Evolutionary conservation across 192 early-diverging fungal species (phyloP).

Genomic region (Chytriomyces confervae): DNA sequence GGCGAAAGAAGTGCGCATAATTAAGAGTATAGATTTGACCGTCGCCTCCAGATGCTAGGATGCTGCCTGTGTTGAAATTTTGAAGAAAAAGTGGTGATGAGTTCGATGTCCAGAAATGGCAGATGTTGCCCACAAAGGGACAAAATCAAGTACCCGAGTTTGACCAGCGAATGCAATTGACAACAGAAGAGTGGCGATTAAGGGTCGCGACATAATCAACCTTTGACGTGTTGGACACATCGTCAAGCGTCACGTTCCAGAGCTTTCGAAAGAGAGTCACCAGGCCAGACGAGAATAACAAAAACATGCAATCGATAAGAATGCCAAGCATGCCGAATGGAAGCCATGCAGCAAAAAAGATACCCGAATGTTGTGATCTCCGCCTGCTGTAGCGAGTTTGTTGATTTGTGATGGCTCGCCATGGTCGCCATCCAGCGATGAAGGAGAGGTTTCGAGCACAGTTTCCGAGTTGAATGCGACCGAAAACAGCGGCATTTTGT

Average conservation of each 20-base stretch:
- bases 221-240: slow-evolving; percentile 52
- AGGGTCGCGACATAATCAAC: slow-evolving; percentile 84
- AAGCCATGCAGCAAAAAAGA: background rate
- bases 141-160: slow-evolving; percentile 59
- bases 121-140: background rate
- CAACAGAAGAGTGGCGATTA: slow-evolving; percentile 83
- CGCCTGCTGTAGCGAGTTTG: slow-evolving; percentile 88
- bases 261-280: slow-evolving; percentile 51
- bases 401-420: slow-evolving; percentile 40
- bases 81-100: background rate
- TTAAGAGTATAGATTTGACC: slow-evolving; percentile 44
- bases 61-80: slow-evolving; percentile 46
- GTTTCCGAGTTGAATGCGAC: slow-evolving; percentile 79
- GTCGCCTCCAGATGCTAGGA: slow-evolving; percentile 89
- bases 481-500: slow-evolving; percentile 86
- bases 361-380: slow-evolving; percentile 87
- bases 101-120: background rate
- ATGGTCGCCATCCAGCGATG: background rate
- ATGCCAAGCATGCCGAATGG: too few relatives aligned
- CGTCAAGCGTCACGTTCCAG: slow-evolving; percentile 59
- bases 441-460: background rate
- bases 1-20: background rate
- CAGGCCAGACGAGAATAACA: too few relatives aligned
- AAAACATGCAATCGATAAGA: too few relatives aligned
- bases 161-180: slow-evolving; percentile 92